phyloP scores from a whole-genome alignment of 352 stramenopile species.

The Phytophthora rubi region DNA sequence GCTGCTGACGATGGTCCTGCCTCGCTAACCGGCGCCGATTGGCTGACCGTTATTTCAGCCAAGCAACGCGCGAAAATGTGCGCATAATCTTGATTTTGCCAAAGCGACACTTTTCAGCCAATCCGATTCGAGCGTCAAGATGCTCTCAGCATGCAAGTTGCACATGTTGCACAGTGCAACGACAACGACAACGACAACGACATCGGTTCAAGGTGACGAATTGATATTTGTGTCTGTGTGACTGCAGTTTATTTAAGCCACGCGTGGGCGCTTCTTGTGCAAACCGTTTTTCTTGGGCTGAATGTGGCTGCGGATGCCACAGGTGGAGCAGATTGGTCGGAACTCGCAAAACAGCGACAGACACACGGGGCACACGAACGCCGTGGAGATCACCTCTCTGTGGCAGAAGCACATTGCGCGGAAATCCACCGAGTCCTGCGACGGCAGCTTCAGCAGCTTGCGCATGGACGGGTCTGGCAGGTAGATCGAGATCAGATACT shows the following conservation, averaged over 20 bases:
- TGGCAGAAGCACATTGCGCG: slow-evolving; percentile 91
- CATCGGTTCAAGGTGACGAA: neutral
- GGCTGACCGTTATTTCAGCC: slow-evolving; percentile 24
- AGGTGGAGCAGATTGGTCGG: slow-evolving; percentile 87
- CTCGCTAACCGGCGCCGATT: slow-evolving; percentile 6
- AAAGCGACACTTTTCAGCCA: slow-evolving; percentile 12
- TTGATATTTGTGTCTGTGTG: slow-evolving; percentile 3
- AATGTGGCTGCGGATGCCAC: slow-evolving; percentile 84
- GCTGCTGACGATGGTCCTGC: slow-evolving; percentile 2
- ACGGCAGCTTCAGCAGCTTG: slow-evolving; percentile 82
- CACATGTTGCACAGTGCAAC: neutral
- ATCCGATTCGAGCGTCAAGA: slow-evolving; percentile 6
- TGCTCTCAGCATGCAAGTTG: neutral
- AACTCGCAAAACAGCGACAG: slow-evolving; percentile 91
- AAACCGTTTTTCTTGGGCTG: slow-evolving; percentile 70
- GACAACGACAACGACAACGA: neutral
- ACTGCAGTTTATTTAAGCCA: slow-evolving; percentile 28
- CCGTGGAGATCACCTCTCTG: slow-evolving; percentile 81
- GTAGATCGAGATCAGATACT: slow-evolving; percentile 90
- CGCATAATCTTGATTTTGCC: slow-evolving; percentile 41
- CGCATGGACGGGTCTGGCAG: slow-evolving; percentile 81
- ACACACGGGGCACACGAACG: slow-evolving; percentile 87
- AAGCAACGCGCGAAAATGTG: slow-evolving; percentile 16
- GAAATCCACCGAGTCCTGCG: slow-evolving; percentile 89
- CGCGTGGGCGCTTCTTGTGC: slow-evolving; percentile 52